Percentiles rank a stretch among this genome's conserved stretches.
These are phyloP conservation scores for Colletotrichum truncatum DNA, from an alignment of 2,329 filamentous ascomycete species.

Conservation along the genomic window DNA sequence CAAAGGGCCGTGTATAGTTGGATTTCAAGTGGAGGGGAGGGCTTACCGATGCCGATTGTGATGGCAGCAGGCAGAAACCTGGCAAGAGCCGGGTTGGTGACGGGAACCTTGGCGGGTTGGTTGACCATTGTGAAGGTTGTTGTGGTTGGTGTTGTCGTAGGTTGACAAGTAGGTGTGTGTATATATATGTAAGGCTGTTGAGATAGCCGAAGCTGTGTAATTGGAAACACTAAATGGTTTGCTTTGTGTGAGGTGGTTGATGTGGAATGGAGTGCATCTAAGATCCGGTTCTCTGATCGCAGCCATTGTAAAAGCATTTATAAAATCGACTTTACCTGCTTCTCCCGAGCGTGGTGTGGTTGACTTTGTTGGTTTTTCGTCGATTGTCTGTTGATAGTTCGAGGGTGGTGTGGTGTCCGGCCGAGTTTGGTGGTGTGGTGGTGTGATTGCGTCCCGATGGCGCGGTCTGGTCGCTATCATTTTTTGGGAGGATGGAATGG, in stretches of 20 bases:
- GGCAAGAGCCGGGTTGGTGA: conserved; percentile 15
- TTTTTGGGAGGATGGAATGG: not conserved
- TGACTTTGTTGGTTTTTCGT: not conserved
- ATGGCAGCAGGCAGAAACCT: conserved; percentile 21
- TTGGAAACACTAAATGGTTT: conserved; percentile 4
- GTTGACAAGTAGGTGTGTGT: not conserved
- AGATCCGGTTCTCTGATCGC: not conserved
- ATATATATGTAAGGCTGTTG: not conserved
- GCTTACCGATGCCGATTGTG: conserved; percentile 20
- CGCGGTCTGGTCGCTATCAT: conserved; percentile 4
- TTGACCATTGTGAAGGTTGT: conserved; percentile 21
- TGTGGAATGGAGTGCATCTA: conserved; percentile 23
- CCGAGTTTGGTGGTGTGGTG: conserved; percentile 20
- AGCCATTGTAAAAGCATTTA: conserved; percentile 5
- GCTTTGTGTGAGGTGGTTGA: conserved; percentile 24
- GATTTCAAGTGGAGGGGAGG: fast-evolving
- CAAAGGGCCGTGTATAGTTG: fast-evolving
- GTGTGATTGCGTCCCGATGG: conserved; percentile 27
- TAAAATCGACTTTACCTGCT: conserved; percentile 2
- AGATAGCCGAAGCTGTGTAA: not conserved
- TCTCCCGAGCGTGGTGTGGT: conserved; percentile 22
- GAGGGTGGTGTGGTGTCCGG: conserved; percentile 26
- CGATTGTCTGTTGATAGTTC: conserved; percentile 22
- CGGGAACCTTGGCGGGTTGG: conserved; percentile 22
- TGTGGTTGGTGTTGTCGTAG: not conserved